A percentile compares a stretch with the other conserved stretches of the same genome.
These are phyloP conservation scores for Zizania latifolia DNA, from an alignment of 176 grass and related monocot species.

Conservation along the genomic window DNA sequence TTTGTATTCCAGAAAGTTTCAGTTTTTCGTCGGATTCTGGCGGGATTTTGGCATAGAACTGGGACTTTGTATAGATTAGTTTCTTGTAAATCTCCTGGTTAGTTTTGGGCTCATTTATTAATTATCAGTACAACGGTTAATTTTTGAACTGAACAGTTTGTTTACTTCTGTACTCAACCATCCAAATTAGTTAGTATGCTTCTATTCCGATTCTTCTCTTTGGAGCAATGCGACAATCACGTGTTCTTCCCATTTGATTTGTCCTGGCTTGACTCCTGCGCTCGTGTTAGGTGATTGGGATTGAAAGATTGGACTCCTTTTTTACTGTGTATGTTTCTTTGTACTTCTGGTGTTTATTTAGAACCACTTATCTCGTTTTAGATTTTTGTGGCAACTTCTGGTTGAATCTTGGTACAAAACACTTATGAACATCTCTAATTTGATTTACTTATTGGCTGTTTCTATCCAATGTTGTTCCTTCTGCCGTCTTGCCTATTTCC, in stretches of 20 bases:
- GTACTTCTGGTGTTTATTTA: background rate
- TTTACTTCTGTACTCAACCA: background rate
- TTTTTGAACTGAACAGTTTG: conserved; percentile 15
- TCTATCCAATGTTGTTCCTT: background rate
- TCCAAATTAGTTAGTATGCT: conserved; percentile 3
- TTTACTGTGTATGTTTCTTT: background rate
- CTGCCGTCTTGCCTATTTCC: background rate
- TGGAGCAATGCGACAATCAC: conserved; percentile 19
- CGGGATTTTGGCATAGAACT: background rate
- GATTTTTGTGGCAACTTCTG: background rate
- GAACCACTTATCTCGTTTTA: background rate
- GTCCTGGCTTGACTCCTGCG: background rate
- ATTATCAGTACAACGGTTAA: background rate
- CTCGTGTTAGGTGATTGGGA: background rate
- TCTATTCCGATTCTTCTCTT: conserved; percentile 1
- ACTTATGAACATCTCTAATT: background rate
- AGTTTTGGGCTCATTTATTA: conserved; percentile 12
- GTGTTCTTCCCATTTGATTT: conserved; percentile 23
- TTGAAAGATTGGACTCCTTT: background rate
- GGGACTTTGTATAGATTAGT: background rate
- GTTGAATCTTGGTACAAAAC: conserved; percentile 21
- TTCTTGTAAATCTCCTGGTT: background rate
- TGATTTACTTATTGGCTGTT: background rate
- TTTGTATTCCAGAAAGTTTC: background rate
- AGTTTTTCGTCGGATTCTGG: conserved; percentile 13